Evolutionary conservation across 2,329 filamentous ascomycete species (phyloP).

Genomic region (Talaromyces sp.): DNA sequence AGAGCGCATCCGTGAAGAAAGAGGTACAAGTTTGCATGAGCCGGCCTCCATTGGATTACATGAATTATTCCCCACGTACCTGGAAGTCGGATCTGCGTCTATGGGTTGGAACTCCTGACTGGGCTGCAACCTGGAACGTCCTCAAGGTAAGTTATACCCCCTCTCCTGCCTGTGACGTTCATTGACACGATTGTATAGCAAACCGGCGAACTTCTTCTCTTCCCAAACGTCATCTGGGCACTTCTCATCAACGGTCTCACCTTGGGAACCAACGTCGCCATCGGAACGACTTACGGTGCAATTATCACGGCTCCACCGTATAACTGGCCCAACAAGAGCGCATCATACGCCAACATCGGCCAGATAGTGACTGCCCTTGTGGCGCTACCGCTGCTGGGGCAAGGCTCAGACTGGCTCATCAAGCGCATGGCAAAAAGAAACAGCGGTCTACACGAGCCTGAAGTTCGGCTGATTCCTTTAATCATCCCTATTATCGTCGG

Average conservation of each 20-base stretch:
- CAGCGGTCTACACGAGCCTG: constrained; percentile 39
- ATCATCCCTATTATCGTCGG: constrained; percentile 37
- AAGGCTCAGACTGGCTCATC: constrained; percentile 36
- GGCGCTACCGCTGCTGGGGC: constrained; percentile 37
- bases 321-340: constrained; percentile 32
- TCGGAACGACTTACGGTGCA: constrained; percentile 39
- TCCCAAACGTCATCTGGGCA: constrained; percentile 42
- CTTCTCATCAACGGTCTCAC: constrained; percentile 37
- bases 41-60: constrained; percentile 29
- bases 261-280: constrained; percentile 41
- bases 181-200: constrained; percentile 20
- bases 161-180: not conserved
- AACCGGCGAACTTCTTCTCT: constrained; percentile 32
- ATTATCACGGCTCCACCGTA: constrained; percentile 35
- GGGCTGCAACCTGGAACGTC: constrained; percentile 25
- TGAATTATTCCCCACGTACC: constrained; percentile 35
- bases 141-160: constrained; percentile 17
- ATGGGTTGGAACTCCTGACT: constrained; percentile 38
- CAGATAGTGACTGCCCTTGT: constrained; percentile 38
- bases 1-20: constrained; percentile 15
- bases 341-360: constrained; percentile 37
- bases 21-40: not conserved
- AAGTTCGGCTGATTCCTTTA: constrained; percentile 33
- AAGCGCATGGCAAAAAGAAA: constrained; percentile 32
- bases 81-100: constrained; percentile 32